phyloP scores from a whole-genome alignment of 2,329 filamentous ascomycete species.

The Chaetothyriales sp. region DNA sequence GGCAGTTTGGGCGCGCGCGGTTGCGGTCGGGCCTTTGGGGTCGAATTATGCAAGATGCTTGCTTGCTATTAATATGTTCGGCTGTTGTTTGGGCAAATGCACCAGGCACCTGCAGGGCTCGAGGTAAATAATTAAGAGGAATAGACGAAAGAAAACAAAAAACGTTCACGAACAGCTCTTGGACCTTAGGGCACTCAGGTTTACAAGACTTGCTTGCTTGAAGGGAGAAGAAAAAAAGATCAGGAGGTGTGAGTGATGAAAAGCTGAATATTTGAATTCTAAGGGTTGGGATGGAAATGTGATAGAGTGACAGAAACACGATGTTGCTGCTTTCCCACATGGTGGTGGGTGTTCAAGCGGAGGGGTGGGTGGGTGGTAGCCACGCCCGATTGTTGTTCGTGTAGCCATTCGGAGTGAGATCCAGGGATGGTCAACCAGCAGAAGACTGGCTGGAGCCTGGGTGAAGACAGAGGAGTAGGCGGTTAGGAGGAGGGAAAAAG shows the following conservation, averaged over 20 bases:
- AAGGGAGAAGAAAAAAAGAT: conserved; percentile 10
- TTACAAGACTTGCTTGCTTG: conserved; percentile 20
- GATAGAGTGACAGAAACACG: conserved; percentile 1
- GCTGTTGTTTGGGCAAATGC: conserved; percentile 3
- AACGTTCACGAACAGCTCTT: conserved; percentile 16
- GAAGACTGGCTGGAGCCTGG: not conserved
- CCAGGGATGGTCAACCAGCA: not conserved
- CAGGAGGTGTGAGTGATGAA: conserved; percentile 1
- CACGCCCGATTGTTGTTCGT: not conserved
- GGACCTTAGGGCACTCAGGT: conserved; percentile 9
- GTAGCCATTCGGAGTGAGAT: not conserved
- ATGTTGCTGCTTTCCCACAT: conserved; percentile 6
- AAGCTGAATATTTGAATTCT: conserved; percentile 4
- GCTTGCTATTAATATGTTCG: conserved; percentile 1
- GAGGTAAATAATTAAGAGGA: conserved; percentile 7
- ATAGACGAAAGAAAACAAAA: not conserved
- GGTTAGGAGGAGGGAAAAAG: not conserved
- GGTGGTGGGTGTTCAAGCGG: conserved; percentile 1
- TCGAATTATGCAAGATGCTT: not conserved
- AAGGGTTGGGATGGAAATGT: not conserved
- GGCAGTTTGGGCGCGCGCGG: not conserved
- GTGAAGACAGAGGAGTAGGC: not conserved
- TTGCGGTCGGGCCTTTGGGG: not conserved
- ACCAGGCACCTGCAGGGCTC: conserved; percentile 6
- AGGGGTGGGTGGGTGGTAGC: not conserved